A percentile compares a stretch with the other conserved stretches of the same genome.
phyloP scores from a whole-genome alignment of 106 monocot genomes.

The Triglochin maritima region DNA sequence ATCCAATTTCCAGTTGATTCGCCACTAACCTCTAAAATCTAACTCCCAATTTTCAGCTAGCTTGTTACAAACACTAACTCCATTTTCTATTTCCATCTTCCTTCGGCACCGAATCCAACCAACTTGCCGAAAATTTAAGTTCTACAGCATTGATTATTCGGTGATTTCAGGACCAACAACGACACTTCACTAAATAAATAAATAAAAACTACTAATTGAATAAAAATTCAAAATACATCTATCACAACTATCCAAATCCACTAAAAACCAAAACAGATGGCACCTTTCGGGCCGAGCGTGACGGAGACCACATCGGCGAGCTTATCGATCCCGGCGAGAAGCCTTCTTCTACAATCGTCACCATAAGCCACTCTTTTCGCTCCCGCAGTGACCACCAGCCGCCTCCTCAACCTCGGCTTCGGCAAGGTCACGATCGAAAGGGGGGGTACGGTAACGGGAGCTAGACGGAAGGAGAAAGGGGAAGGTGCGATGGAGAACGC shows the following conservation, averaged over 20 bases:
- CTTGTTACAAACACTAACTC: no score
- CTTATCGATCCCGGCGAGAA: constrained; percentile 73
- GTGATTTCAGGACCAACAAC: no score
- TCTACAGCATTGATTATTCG: no score
- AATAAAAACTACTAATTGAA: no score
- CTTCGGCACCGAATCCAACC: no score
- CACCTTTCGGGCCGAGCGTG: constrained; percentile 98
- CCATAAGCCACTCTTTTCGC: constrained; percentile 65
- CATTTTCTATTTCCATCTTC: no score
- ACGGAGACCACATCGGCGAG: constrained; percentile 83
- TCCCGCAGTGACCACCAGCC: constrained; percentile 27
- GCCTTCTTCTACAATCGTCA: constrained; percentile 49
- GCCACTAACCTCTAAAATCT: no score
- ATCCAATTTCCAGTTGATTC: no score
- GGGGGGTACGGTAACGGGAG: no score
- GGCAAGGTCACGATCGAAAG: background rate
- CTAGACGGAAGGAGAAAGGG: background rate
- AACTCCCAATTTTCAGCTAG: no score
- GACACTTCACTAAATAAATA: no score
- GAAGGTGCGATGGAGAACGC: background rate
- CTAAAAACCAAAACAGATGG: background rate
- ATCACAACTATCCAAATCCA: background rate
- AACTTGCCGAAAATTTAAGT: no score
- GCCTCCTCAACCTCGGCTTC: background rate
- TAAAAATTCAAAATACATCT: background rate